Evolutionary conservation across 2,329 filamentous ascomycete genomes (phyloP).

Genomic region (Claviceps fusiformis): DNA sequence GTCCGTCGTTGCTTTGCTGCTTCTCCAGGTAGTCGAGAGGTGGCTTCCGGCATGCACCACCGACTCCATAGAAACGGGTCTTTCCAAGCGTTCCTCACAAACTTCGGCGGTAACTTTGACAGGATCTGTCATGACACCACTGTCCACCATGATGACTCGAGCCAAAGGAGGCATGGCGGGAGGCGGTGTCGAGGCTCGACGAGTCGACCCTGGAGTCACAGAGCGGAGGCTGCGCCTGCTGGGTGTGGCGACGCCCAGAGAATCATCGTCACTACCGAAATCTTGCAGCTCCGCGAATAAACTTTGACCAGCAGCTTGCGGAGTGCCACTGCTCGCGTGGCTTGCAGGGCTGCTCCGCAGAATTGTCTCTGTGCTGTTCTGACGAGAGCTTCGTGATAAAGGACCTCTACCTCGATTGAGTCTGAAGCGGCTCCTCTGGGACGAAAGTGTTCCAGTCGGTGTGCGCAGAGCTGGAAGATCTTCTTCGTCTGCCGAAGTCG

Average conservation of each 20-base stretch:
- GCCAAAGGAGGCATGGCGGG: slow-evolving; percentile 36
- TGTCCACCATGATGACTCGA: slow-evolving; percentile 44
- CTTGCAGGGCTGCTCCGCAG: slow-evolving; percentile 48
- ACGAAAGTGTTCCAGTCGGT: slow-evolving; percentile 42
- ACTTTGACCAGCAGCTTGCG: slow-evolving; percentile 52
- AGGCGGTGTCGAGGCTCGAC: slow-evolving; percentile 30
- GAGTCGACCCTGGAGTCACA: slow-evolving; percentile 33
- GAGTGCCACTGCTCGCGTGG: slow-evolving; percentile 37
- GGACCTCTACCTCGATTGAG: slow-evolving; percentile 53
- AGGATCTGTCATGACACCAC: slow-evolving; percentile 47
- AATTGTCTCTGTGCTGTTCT: slow-evolving; percentile 44
- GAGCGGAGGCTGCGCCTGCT: slow-evolving; percentile 34
- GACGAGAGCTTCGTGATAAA: slow-evolving; percentile 44
- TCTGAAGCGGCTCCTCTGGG: slow-evolving; percentile 59
- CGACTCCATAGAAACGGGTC: slow-evolving; percentile 30
- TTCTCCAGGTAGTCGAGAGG: slow-evolving; percentile 14
- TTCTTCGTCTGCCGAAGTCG: slow-evolving; percentile 68
- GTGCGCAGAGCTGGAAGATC: slow-evolving; percentile 44
- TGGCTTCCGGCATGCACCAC: slow-evolving; percentile 19
- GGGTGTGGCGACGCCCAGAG: slow-evolving; percentile 46
- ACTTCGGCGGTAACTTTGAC: slow-evolving; percentile 23
- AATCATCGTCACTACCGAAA: slow-evolving; percentile 62
- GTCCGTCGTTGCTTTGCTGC: slow-evolving; percentile 12
- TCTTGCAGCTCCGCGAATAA: slow-evolving; percentile 84
- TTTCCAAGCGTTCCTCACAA: slow-evolving; percentile 6